phyloP scores from a whole-genome alignment of 2,329 filamentous ascomycete genomes.

The Microdochium nivale region DNA sequence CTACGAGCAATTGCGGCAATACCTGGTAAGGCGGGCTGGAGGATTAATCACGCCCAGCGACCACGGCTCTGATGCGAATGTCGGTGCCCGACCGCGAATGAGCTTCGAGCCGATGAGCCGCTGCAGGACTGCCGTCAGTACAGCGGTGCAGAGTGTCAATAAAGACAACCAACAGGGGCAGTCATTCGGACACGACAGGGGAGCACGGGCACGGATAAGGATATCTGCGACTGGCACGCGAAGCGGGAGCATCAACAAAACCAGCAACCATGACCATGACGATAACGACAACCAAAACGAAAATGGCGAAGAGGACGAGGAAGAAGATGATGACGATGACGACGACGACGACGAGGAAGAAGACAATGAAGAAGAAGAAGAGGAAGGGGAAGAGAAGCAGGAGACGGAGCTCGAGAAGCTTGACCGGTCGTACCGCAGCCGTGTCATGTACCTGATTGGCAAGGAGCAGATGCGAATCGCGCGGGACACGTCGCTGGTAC shows the following conservation, averaged over 20 bases:
- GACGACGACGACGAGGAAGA: constrained; percentile 3
- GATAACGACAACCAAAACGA: constrained; percentile 4
- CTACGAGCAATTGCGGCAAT: constrained; percentile 47
- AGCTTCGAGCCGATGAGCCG: constrained; percentile 13
- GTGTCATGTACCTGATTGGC: constrained; percentile 49
- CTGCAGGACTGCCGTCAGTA: not conserved
- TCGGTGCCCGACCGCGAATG: not conserved
- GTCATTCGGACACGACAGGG: not conserved
- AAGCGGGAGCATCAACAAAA: not conserved
- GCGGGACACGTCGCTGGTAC: constrained; percentile 27
- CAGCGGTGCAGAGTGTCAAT: not conserved
- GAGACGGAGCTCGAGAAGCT: constrained; percentile 33
- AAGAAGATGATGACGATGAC: constrained; percentile 7
- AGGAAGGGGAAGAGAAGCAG: not conserved
- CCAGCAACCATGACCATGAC: not conserved
- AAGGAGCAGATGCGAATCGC: constrained; percentile 52
- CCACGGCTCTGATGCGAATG: constrained; percentile 1
- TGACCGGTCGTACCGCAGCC: constrained; percentile 32
- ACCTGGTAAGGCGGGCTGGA: constrained; percentile 29
- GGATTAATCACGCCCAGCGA: not conserved
- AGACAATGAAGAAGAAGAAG: constrained; percentile 1
- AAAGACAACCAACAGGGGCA: not conserved
- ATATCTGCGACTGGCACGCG: not conserved
- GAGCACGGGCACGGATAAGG: not conserved
- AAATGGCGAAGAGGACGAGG: constrained; percentile 1